phyloP scores from a whole-genome alignment of 192 early-diverging fungal species.

The Backusella tarrabulga region DNA sequence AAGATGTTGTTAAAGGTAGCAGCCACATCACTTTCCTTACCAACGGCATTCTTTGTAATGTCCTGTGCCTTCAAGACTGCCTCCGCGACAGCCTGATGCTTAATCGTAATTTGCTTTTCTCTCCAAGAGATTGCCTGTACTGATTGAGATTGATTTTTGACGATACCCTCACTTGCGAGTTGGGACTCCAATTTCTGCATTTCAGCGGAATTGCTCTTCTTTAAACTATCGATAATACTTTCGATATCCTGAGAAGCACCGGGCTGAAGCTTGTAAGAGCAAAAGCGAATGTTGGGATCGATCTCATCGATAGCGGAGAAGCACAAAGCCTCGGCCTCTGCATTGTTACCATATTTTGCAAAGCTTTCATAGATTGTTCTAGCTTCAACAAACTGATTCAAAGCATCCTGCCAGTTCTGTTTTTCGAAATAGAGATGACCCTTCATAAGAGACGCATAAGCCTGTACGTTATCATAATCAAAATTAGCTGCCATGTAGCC shows the following conservation, averaged over 20 bases:
- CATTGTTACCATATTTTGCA: constrained; percentile 42
- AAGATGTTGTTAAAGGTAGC: constrained; percentile 56
- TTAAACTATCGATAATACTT: neutral
- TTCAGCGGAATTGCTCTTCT: neutral
- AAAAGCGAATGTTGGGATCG: constrained; percentile 80
- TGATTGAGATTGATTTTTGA: constrained; percentile 39
- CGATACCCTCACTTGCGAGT: constrained; percentile 17
- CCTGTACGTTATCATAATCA: constrained; percentile 30
- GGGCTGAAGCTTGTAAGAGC: constrained; percentile 66
- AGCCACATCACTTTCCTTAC: constrained; percentile 38
- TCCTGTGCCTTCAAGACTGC: constrained; percentile 48
- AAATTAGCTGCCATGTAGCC: too few species aligned
- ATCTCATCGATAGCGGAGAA: constrained; percentile 70
- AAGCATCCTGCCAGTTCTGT: constrained; percentile 64
- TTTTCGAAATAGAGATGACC: constrained; percentile 68
- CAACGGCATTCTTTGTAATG: constrained; percentile 17
- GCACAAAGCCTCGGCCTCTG: constrained; percentile 62
- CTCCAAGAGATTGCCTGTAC: constrained; percentile 50
- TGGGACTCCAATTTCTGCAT: constrained; percentile 12
- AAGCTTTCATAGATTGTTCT: constrained; percentile 71
- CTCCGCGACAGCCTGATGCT: constrained; percentile 43
- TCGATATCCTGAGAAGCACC: constrained; percentile 43
- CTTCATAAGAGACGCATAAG: constrained; percentile 66
- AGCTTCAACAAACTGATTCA: constrained; percentile 59
- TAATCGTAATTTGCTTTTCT: constrained; percentile 38